phyloP scores from a whole-genome alignment of 768 basidiomycete genomes.

The Pulveroboletus sp. region DNA sequence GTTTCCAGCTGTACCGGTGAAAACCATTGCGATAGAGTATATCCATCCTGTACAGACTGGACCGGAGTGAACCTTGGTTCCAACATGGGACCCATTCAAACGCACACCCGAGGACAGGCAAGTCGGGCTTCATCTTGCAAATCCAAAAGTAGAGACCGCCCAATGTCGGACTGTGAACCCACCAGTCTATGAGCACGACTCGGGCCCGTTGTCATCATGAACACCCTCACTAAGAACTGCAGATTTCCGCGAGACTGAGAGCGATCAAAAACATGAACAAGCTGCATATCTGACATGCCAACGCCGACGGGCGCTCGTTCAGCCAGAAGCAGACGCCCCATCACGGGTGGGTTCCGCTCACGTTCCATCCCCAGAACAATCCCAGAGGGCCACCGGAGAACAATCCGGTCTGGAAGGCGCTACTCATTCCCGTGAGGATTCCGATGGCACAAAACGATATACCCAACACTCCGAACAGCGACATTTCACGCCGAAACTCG shows the following conservation, averaged over 20 bases:
- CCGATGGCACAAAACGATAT: constrained; percentile 60
- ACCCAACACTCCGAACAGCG: constrained; percentile 53
- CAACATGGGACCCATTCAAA: not conserved
- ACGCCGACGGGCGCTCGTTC: not conserved
- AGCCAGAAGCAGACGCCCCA: not conserved
- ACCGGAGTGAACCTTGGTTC: not conserved
- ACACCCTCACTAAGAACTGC: constrained; percentile 48
- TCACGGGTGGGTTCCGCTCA: constrained; percentile 21
- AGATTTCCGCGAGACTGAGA: constrained; percentile 53
- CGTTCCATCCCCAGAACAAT: constrained; percentile 63
- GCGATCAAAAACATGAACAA: constrained; percentile 58
- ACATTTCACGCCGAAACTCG: constrained; percentile 58
- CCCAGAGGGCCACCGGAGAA: constrained; percentile 57
- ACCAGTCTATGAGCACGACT: not conserved
- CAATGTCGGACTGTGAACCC: constrained; percentile 44
- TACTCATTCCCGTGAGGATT: constrained; percentile 58
- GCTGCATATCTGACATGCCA: constrained; percentile 43
- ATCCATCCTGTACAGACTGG: constrained; percentile 51
- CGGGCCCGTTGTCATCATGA: not conserved
- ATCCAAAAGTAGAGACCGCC: constrained; percentile 64
- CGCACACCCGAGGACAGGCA: constrained; percentile 51
- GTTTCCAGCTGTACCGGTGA: constrained; percentile 58
- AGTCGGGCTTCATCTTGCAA: constrained; percentile 54
- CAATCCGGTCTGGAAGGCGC: constrained; percentile 55
- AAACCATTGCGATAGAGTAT: constrained; percentile 56